These are phyloP conservation scores for Filobasidium uniguttulatum DNA, from an alignment of 1,284 basidiomycete genomes.

Conservation along the genomic window DNA sequence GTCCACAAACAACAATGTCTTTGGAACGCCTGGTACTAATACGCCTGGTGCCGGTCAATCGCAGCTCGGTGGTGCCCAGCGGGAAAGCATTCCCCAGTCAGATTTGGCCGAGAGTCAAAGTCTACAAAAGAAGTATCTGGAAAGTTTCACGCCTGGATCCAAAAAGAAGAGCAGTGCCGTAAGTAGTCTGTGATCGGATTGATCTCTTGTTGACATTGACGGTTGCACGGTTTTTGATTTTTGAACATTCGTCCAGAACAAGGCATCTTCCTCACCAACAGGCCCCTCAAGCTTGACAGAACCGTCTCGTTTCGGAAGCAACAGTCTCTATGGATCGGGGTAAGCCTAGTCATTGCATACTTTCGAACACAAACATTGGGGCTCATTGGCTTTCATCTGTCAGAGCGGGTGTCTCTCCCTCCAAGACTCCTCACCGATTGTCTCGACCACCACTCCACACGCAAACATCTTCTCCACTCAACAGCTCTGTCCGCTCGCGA, in stretches of 20 bases:
- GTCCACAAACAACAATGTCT: no score
- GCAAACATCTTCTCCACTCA: background rate
- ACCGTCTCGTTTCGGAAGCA: conserved; percentile 9
- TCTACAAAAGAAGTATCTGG: conserved; percentile 13
- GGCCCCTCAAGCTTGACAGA: background rate
- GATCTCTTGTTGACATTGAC: background rate
- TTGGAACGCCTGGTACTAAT: no score
- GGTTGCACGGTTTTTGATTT: background rate
- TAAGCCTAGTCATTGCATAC: background rate
- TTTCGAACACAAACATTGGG: background rate
- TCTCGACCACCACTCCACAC: background rate
- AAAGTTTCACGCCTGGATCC: conserved; percentile 8
- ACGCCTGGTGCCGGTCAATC: no score
- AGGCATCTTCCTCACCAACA: background rate
- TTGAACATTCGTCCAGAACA: background rate
- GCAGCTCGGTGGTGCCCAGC: conserved; percentile 5
- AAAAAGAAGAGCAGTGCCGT: conserved; percentile 11
- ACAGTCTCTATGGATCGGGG: conserved; percentile 13
- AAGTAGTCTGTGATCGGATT: conserved; percentile 3
- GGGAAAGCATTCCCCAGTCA: conserved; percentile 5
- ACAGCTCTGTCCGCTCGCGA: background rate
- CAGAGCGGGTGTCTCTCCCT: conserved; percentile 11
- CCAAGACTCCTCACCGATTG: background rate
- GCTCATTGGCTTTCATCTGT: background rate
- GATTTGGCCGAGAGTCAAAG: conserved; percentile 10